Base-by-base conservation (phyloP, 129 eudicot genomes). In the Chrysanthemum makinoi region DNA sequence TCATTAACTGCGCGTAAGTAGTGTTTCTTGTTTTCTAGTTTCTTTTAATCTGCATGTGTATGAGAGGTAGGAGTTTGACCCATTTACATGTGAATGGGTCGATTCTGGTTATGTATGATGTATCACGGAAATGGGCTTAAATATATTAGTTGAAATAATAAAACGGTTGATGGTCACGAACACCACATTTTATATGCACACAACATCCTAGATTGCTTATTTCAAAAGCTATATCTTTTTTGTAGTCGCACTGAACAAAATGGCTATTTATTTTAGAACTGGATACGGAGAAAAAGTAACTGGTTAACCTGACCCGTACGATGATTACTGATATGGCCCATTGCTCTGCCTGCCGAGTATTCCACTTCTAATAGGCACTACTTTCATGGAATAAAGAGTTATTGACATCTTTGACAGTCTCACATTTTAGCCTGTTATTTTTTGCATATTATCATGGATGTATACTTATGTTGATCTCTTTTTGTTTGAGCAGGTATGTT, bases 1-100 rank as follows among this genome's bases (percentile, higher is more conserved):
- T 91, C 91, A 84, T 91, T 87, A 81, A 91, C 75, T 83, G 81
- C 35, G 97, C 97, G 96, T 91, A 82, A 65, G 97, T 73, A 26
- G 62, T 20, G 11, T 61, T 68, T 50, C 56, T 52, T 62, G 35
- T 44, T 62, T 39, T 44, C 7, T 30, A 11, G 0, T 52, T 18
- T 13, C 12, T 43, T 35, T 65, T 19, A 16, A 0, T n/a, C 19
- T 24, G 17, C 28, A 12, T 2, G 17, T 9, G 10, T 39, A 39
- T 39, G 10, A 6, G 15, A 13, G 44, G 67, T 22, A 9, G 11
- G 56, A 44, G 20, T 72, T 22, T 22, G 5, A 71, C 47, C 66
- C 26, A 9, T 68, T 48, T 15, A 50, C 47, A 7, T 68, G 15
- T 22, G 15, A 46, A 43, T 62, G 10, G 24, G 75, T 15, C 30